Evolutionary conservation across 805 yeast genomes (phyloP).

Genomic region (Starmerella bombicola): DNA sequence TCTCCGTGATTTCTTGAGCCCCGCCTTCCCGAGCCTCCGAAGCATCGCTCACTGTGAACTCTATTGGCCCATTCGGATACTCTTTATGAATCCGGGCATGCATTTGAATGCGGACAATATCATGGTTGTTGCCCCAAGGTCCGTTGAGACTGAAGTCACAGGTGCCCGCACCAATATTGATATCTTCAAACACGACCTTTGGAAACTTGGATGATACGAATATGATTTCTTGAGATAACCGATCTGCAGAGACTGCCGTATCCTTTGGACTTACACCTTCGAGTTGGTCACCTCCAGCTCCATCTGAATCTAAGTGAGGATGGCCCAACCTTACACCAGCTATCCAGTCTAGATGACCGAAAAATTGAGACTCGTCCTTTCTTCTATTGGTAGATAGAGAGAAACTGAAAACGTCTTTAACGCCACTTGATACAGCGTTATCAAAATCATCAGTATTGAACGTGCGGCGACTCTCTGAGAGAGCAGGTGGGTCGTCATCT

Average conservation of each 20-base stretch:
- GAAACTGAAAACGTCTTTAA: slow-evolving; percentile 9
- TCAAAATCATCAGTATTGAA: slow-evolving; percentile 14
- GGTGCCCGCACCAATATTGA: slow-evolving; percentile 76
- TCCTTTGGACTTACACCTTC: background rate
- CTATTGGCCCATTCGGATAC: slow-evolving; percentile 56
- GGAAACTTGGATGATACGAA: slow-evolving; percentile 81
- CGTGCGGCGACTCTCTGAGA: slow-evolving; percentile 1
- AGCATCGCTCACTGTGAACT: slow-evolving; percentile 28
- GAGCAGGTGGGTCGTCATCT: slow-evolving; percentile 13
- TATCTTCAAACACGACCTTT: slow-evolving; percentile 70
- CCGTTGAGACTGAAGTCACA: slow-evolving; percentile 70
- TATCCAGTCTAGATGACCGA: slow-evolving; percentile 56
- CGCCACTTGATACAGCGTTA: background rate
- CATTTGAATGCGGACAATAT: slow-evolving; percentile 53
- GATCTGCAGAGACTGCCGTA: slow-evolving; percentile 24
- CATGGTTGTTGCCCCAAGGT: slow-evolving; percentile 47
- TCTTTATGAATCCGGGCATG: slow-evolving; percentile 55
- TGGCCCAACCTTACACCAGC: slow-evolving; percentile 49
- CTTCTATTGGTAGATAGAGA: slow-evolving; percentile 3
- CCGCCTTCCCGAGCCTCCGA: slow-evolving; percentile 25
- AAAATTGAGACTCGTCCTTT: background rate
- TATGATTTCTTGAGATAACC: slow-evolving; percentile 80
- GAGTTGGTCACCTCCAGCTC: background rate
- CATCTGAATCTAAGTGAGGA: background rate
- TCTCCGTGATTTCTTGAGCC: slow-evolving; percentile 39